Conservation (phyloP, 1,284 basidiomycete genomes). For the Hymenochaete sp. region DNA sequence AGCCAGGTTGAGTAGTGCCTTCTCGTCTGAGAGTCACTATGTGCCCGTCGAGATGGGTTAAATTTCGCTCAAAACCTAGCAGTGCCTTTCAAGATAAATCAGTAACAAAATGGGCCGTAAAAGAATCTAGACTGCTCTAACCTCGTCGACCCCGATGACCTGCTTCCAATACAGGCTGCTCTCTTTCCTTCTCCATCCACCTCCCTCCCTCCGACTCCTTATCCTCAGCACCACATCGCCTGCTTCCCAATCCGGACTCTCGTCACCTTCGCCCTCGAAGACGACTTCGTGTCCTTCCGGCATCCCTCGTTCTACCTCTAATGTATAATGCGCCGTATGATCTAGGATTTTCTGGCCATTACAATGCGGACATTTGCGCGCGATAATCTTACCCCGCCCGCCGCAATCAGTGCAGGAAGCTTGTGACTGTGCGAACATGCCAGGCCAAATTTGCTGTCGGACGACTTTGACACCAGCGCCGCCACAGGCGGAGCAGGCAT, state of each 20-base stretch:
- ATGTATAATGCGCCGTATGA: constrained; percentile 71
- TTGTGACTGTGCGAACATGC: constrained; percentile 85
- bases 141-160: constrained; percentile 84
- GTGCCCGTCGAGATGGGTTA: constrained; percentile 87
- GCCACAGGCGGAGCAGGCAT: constrained; percentile 69
- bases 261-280: constrained; percentile 90
- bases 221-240: constrained; percentile 86
- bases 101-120: constrained; percentile 1
- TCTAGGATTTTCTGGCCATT: constrained; percentile 76
- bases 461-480: constrained; percentile 81
- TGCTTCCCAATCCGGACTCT: constrained; percentile 86
- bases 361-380: constrained; percentile 73
- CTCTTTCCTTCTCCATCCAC: constrained; percentile 83
- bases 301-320: constrained; percentile 80
- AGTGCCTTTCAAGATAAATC: constrained; percentile 45
- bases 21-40: constrained; percentile 60
- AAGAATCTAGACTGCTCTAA: constrained; percentile 23
- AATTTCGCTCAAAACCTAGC: constrained; percentile 73
- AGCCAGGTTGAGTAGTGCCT: constrained; percentile 87
- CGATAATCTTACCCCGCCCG: constrained; percentile 75
- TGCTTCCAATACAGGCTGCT: constrained; percentile 84
- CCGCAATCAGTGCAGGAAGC: constrained; percentile 66
- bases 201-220: constrained; percentile 63
- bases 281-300: constrained; percentile 88
- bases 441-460: constrained; percentile 91